Evolutionary conservation across 2,329 filamentous ascomycete species (phyloP), one percentile per base, ranked within the genome.

Genomic region (Hortaea werneckii): DNA sequence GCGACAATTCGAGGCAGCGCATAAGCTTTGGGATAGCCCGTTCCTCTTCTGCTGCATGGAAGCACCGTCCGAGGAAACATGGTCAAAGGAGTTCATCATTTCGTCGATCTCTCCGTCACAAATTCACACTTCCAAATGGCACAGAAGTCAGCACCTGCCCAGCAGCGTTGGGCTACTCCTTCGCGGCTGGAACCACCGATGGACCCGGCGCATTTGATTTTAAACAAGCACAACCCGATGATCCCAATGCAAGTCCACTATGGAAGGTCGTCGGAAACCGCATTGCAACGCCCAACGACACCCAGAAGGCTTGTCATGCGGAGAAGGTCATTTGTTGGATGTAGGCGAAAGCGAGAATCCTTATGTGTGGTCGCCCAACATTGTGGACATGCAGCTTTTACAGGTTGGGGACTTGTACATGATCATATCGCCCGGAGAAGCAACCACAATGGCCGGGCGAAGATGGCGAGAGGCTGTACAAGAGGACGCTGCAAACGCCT

Each of bases 161-260:
- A 3, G 89, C 89, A 0, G 87, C 88, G 0, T 70, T 96, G 49
- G 90, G 90, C 5, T 94, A 92, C 62, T 89, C 85, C 0, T 96
- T 96, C 61, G 90, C 90, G 0, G 90, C 86, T 1, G 90, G 90
- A 8, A 96, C 90, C 0, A 86, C 87, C 0, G 90, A 96, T 62
- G 87, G 90, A 5, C 89, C 90, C 0, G 90, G 90, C 0, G 81
- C 80, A 0, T 94, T 95, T 58, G 90, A 96, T 65, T 95, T 96
- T 62, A 92, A 86, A 1, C 90, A 96, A 61, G 89, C 88, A 53
- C 78, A 85, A 53, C 82, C 82, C 0, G 82, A 81, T 29, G 72
- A 78, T n/a, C 82, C 87, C 0, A 76, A 82, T 37, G 77, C 76
- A 20, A 89, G 85, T 52, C 87, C 87, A 0, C 67, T 95, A 4